Percentiles rank a stretch among this genome's conserved stretches.
Conservation (phyloP, 2,329 filamentous ascomycete species). For the Tolypocladium guangdongense region DNA sequence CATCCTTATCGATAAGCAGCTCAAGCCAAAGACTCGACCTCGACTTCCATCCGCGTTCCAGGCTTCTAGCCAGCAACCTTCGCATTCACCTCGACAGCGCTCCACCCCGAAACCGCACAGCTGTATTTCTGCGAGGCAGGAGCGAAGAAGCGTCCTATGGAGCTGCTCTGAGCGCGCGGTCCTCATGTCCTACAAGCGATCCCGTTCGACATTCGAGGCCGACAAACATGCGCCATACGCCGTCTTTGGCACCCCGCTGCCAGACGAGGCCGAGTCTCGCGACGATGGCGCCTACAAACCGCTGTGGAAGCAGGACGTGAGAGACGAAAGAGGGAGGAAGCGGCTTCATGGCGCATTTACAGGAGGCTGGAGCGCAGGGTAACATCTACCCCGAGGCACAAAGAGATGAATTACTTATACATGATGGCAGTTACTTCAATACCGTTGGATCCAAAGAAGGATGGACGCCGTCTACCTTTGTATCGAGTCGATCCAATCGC, state of each 20-base stretch:
- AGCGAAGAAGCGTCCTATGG: background rate
- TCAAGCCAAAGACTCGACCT: background rate
- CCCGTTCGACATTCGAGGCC: constrained; percentile 66
- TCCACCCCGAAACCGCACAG: too few species aligned
- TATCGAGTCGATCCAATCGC: constrained; percentile 76
- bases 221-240: constrained; percentile 66
- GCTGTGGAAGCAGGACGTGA: constrained; percentile 97
- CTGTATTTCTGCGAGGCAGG: background rate
- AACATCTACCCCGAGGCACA: constrained; percentile 21
- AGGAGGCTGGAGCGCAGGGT: constrained; percentile 93
- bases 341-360: constrained; percentile 93
- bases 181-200: constrained; percentile 69
- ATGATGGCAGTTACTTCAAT: constrained; percentile 69
- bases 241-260: constrained; percentile 75
- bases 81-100: background rate
- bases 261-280: constrained; percentile 64
- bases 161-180: constrained; percentile 1
- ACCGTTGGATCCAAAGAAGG: constrained; percentile 97
- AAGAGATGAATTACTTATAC: background rate
- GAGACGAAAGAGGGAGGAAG: constrained; percentile 82
- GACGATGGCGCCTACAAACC: constrained; percentile 91
- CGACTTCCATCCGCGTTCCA: background rate
- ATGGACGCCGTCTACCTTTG: constrained; percentile 86
- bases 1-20: background rate
- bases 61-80: background rate